These are phyloP conservation scores for Kwoniella mangroviensis DNA, from an alignment of 768 basidiomycete species.

Conservation along the genomic window DNA sequence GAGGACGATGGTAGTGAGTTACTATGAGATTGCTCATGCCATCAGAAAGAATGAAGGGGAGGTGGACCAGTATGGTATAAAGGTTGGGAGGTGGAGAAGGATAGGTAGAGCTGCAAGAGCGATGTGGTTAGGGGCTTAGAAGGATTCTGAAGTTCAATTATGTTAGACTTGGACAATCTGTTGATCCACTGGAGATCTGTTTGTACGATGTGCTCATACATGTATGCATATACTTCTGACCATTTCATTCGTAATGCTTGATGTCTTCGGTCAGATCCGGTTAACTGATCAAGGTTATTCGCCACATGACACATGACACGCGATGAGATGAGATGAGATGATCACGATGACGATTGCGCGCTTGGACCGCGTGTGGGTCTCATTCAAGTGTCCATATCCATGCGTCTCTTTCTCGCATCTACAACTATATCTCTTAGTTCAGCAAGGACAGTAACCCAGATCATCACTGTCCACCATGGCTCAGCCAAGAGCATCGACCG, in stretches of 20 bases:
- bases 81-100: constrained; percentile 40
- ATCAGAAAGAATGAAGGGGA: constrained; percentile 38
- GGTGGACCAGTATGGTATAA: constrained; percentile 41
- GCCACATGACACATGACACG: neutral
- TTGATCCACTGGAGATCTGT: neutral
- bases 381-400: neutral
- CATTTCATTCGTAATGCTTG: no score
- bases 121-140: constrained; percentile 32
- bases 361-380: neutral
- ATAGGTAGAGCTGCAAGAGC: constrained; percentile 36
- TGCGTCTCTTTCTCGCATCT: neutral
- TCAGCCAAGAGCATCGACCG: constrained; percentile 54
- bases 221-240: no score
- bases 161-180: neutral
- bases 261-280: neutral
- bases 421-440: no score
- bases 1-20: constrained; percentile 56
- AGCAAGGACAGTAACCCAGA: neutral
- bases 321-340: neutral
- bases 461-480: constrained; percentile 37
- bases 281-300: neutral
- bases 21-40: constrained; percentile 56
- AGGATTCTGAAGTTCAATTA: neutral
- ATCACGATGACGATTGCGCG: neutral
- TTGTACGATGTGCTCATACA: no score